These are phyloP conservation scores for Vicia villosa DNA, from an alignment of 306 rosid genomes.

Conservation along the genomic window DNA sequence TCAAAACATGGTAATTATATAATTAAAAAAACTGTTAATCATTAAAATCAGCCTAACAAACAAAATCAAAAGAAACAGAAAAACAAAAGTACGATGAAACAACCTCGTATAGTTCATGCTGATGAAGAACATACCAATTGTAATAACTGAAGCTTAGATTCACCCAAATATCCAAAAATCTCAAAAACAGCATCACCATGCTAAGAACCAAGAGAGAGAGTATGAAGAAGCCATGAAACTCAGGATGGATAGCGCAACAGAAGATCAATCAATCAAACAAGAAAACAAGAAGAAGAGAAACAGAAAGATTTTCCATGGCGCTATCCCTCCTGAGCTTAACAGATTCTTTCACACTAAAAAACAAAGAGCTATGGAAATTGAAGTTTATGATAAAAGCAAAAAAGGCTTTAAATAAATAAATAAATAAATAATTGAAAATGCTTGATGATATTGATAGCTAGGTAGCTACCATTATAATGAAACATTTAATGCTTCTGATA, in stretches of 20 bases:
- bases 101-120: slow-evolving; percentile 9
- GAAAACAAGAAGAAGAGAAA: neutral
- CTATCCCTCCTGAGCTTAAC: slow-evolving; percentile 99
- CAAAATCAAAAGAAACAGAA: neutral
- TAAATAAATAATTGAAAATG: neutral
- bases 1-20: neutral
- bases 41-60: neutral
- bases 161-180: neutral
- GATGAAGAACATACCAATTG: neutral
- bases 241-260: slow-evolving; percentile 90
- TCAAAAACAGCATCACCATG: neutral
- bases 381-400: neutral
- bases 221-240: slow-evolving; percentile 77
- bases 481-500: slow-evolving; percentile 54
- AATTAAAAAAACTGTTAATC: neutral
- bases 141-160: neutral
- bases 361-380: slow-evolving; percentile 5
- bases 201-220: slow-evolving; percentile 18
- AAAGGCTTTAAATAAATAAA: slow-evolving; percentile 5
- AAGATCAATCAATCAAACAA: neutral
- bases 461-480: slow-evolving; percentile 47
- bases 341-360: slow-evolving; percentile 48
- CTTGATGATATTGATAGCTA: slow-evolving; percentile 27
- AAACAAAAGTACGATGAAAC: neutral
- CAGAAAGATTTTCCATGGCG: slow-evolving; percentile 51